Base-by-base conservation (phyloP, 345 rosid species). In the Aquilaria malaccensis region DNA sequence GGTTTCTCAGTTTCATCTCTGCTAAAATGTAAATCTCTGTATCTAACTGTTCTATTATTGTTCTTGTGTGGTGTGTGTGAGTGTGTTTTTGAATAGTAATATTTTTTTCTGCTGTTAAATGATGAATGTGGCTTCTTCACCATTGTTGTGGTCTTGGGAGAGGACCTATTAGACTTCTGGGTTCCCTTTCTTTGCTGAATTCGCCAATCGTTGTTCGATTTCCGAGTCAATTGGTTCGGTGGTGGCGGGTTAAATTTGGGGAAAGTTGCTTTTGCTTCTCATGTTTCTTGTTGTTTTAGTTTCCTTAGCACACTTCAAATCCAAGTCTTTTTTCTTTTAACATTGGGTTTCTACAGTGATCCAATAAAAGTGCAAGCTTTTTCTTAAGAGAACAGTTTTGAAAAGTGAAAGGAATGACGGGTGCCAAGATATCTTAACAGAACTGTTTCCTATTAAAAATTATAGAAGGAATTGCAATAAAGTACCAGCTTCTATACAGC, bases 71-170 rank as follows among this genome's bases (percentile, higher is more conserved):
- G 22, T 22, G 22, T 22, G 22, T 22, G 22, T 22, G 22, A 22
- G 22, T 22, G 22, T 22, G 22, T 22, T 22, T 22, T 22, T 22
- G 22, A 22, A 22, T 22, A 22, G 66, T 7, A 14, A 4, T 52
- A 5, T 2, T 10, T 65, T 71, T 75, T 37, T 33, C 29, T 12
- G 15, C 4, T 31, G 11, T 47, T 15, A n/a, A 46, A 12, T 10
- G 56, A 46, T 47, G 60, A 59, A 49, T 60, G 67, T 54, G 37
- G 56, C 55, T 49, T 51, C 31, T 55, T 12, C 12, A 14, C 43
- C 5, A 72, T 52, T 74, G 74, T 67, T 65, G 63, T 74, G 63
- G 49, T 69, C 66, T 3, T 55, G 67, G 72, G 67, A 75, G 45
- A 56, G 51, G 59, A 51, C 15, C 43, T 3, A 32, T 52, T 67